Percentiles rank a stretch among this genome's conserved stretches.
These are phyloP conservation scores for Myxozyma nipponensis DNA, from an alignment of 805 yeast genomes.

Conservation along the genomic window DNA sequence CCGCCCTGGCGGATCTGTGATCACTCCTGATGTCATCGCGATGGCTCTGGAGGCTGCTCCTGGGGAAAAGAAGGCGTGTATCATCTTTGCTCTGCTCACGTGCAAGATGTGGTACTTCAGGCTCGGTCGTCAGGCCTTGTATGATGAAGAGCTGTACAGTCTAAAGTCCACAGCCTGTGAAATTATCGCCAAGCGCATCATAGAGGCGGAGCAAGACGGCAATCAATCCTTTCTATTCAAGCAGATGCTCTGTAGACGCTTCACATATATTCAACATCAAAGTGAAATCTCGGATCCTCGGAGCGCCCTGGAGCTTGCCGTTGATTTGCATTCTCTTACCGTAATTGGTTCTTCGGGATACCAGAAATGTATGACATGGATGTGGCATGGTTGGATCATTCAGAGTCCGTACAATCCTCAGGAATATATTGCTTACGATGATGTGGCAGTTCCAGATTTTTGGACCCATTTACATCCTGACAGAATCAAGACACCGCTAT, in stretches of 20 bases:
- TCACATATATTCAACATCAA: slow-evolving; percentile 55
- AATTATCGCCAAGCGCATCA: slow-evolving; percentile 62
- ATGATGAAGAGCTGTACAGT: slow-evolving; percentile 60
- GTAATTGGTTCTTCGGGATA: slow-evolving; percentile 78
- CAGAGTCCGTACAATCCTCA: slow-evolving; percentile 68
- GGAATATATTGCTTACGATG: slow-evolving; percentile 61
- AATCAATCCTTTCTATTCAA: slow-evolving; percentile 49
- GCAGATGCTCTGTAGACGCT: slow-evolving; percentile 68
- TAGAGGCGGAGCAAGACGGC: slow-evolving; percentile 52
- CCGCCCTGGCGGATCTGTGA: slow-evolving; percentile 51
- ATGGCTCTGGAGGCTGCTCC: slow-evolving; percentile 75
- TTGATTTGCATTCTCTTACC: slow-evolving; percentile 74
- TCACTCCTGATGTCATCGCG: slow-evolving; percentile 55
- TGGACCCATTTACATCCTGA: slow-evolving; percentile 72
- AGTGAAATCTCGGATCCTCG: slow-evolving; percentile 54
- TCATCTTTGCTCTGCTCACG: slow-evolving; percentile 66
- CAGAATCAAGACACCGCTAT: slow-evolving; percentile 74
- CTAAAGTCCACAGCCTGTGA: slow-evolving; percentile 70
- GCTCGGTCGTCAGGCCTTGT: slow-evolving; percentile 55
- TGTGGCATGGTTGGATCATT: slow-evolving; percentile 91
- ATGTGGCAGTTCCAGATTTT: slow-evolving; percentile 53
- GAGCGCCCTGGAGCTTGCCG: slow-evolving; percentile 81
- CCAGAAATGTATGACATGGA: slow-evolving; percentile 82
- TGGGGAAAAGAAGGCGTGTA: slow-evolving; percentile 62
- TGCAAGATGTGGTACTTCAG: slow-evolving; percentile 77